Evolutionary conservation across 345 rosid genomes (phyloP), one percentile per base, ranked within the genome.

Genomic region (Turritis glabra): DNA sequence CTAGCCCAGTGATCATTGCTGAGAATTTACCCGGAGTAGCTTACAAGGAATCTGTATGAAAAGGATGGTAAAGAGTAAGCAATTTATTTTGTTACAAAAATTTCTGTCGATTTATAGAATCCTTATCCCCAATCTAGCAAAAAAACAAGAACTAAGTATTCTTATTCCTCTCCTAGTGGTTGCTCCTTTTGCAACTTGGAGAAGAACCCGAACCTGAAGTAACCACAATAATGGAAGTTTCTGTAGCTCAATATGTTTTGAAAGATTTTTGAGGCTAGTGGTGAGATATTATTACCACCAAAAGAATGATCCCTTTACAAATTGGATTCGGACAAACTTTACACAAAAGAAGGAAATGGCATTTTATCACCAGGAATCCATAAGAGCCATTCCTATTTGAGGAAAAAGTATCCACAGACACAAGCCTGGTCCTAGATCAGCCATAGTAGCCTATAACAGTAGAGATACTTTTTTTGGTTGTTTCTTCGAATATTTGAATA

Each of bases 1-100:
- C 71, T 54, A 80, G 33, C 80, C 84, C 76, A 84, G 78, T 85
- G 84, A 87, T 87, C 85, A 88, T 84, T 87, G 75, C 48, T 87
- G 89, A 85, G 54, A 79, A 81, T 67, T 64, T 82, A 80, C 60
- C 82, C 3, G 8, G 54, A 60, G 73, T 79, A 78, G 78, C 81
- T 84, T 80, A 86, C 79, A 78, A 54, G 56, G 73, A 75, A 74
- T 58, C 60, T 50, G 37, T 8, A 38, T 58, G 79, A 48, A 59
- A 68, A 27, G 48, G 47, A 66, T 71, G 35, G 73, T 30, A 47
- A 76, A 75, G 22, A 30, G 48, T 8, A 81, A 67, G 58, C 50
- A 43, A 74, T 71, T 66, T 74, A 71, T 71, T 40, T 47, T 23
- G 67, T 56, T 76, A 74, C 58, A 57, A 55, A 52, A 4, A 59